Evolutionary conservation across 108 stramenopile species (phyloP), one percentile per base, ranked within the genome.

Genomic region (Nitzschia palea): DNA sequence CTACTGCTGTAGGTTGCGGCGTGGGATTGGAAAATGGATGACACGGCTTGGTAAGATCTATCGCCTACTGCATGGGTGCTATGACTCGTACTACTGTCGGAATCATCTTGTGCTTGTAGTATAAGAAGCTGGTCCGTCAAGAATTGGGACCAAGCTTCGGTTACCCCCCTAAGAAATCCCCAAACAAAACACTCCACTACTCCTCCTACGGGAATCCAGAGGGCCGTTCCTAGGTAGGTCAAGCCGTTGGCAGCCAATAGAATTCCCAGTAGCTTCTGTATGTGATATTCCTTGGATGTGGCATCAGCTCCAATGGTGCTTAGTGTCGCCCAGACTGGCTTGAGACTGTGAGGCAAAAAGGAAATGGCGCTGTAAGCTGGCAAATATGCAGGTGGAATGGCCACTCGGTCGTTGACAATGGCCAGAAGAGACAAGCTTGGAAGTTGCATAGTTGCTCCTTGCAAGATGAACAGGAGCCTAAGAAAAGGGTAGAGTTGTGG

Each of bases 191-290:
- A 45, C 15, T 58, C 37, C 10, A 72, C 62, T 31, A 88, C 70
- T 20, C 85, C 88, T 62, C 77, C 85, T 17, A 70, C 62, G 3
- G 86, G 85, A 44, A 88, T 79, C 27, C 81, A 84, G 2, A 73
- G 70, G 9, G 83, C 80, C 33, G 64, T 73, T 37, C 44, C 0
- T 20, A 68, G 32, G n/a, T n/a, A n/a, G 0, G 55, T 15, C 1
- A 73, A 5, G 48, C 75, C 73, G 30, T 61, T 73, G 28, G 55
- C 12, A 1, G 44, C 20, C 29, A 79, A 28, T 6, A 85, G 63
- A 10, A 48, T 23, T 9, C 50, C 14, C 23, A 80, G 54, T 5
- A 79, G 50, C 10, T 54, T 4, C 23, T 70, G 25, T 40, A 31
- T 28, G 35, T 23, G 36, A 40, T 26, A 10, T 18, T 12, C 5